Evolutionary conservation across 768 basidiomycete genomes (phyloP), one percentile per base, ranked within the genome.

Genomic region (Hirschioporus abietinus): DNA sequence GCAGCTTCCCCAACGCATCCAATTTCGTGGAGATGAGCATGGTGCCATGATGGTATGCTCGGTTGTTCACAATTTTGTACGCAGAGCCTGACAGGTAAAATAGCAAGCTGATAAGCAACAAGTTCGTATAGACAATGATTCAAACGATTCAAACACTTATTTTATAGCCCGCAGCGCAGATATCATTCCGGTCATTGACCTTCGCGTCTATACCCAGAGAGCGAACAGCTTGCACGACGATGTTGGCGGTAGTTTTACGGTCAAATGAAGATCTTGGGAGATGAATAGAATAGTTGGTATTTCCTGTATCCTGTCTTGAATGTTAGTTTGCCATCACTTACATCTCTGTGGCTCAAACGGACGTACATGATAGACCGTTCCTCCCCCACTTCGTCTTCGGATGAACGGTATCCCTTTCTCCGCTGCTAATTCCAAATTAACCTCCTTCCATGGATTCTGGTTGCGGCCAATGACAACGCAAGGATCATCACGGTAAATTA

Each of bases 371-470:
- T 92, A 99, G 2, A 99, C 96, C 0, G 96, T 93, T 15, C 96
- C 96, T 18, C 96, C 96, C 8, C 96, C 97, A 70, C 94, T 96
- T 65, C 91, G 82, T 65, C 96, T 81, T 57, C 96, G 82, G 35
- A 99, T 83, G 72, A 93, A 91, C 0, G 92, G 92, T 20, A 95
- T 82, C 4, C 79, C 81, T 1, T 80, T 75, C 58, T 75, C 66
- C 12, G 78, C 76, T 7, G 95, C 80, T 1, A 85, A 82, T 7
- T 74, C 68, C 63, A 96, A 83, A 71, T 96, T 96, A 70, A 95
- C 88, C 73, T 99, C 96, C 74, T 94, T 97, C 96, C 96, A 99
- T 18, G 96, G 96, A 71, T 97, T 98, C 80, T 99, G 97, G 75
- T 98, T 96, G 64, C 96, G 82, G 0, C 96, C 96, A 65, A 99